These are phyloP conservation scores for Oemleria cerasiformis DNA, from an alignment of 306 rosid genomes.

Conservation along the genomic window DNA sequence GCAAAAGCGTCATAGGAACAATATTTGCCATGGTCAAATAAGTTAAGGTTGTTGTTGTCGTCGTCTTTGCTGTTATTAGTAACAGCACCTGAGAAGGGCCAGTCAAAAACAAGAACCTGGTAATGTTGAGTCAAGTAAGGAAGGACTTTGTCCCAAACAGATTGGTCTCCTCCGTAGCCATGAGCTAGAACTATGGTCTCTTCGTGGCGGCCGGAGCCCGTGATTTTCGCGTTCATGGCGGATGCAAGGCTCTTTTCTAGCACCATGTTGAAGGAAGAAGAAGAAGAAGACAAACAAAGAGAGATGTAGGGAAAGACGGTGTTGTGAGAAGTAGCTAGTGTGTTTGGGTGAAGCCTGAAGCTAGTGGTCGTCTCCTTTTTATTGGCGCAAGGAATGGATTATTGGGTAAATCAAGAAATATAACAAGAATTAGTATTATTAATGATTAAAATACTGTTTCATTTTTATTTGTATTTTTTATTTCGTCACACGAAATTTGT, in stretches of 20 bases:
- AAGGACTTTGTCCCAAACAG: conserved; percentile 71
- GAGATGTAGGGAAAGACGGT: background rate
- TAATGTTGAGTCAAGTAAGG: conserved; percentile 45
- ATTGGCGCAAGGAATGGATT: background rate
- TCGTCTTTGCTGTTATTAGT: conserved; percentile 16
- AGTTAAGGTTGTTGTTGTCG: conserved; percentile 2
- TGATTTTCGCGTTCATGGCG: conserved; percentile 43
- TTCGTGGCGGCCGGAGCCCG: conserved; percentile 40
- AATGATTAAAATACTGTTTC: too few species aligned
- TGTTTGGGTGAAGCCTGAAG: too few species aligned
- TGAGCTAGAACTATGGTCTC: conserved; percentile 71
- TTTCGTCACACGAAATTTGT: too few species aligned
- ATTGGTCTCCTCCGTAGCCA: conserved; percentile 84
- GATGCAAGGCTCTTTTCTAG: conserved; percentile 31
- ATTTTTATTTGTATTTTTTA: too few species aligned
- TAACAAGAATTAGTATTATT: background rate
- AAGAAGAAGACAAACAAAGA: background rate
- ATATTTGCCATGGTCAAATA: conserved; percentile 55
- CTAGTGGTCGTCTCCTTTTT: too few species aligned
- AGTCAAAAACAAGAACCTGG: conserved; percentile 62
- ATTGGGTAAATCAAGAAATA: background rate
- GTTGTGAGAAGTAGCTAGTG: background rate
- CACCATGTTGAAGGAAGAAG: conserved; percentile 7
- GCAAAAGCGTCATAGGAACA: conserved; percentile 59
- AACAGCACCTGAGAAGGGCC: conserved; percentile 68